These are phyloP conservation scores for Zanthoxylum bungeanum DNA, from an alignment of 345 rosid genomes.

Conservation along the genomic window DNA sequence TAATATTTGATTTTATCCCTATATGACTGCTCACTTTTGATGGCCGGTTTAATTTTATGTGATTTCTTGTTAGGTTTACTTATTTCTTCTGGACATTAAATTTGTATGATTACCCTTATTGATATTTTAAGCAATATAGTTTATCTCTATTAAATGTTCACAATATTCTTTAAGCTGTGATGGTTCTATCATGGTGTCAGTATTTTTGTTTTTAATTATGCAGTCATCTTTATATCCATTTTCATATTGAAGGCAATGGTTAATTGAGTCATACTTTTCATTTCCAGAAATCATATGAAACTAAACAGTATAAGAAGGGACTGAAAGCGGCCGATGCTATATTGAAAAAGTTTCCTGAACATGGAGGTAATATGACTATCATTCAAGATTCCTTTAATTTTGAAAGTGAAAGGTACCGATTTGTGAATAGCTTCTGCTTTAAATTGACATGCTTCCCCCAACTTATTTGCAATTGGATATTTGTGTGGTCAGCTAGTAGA, in stretches of 20 bases:
- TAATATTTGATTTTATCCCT: background rate
- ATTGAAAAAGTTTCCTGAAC: constrained; percentile 95
- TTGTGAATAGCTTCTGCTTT: background rate
- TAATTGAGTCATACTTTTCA: background rate
- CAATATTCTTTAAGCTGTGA: background rate
- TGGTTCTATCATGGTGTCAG: background rate
- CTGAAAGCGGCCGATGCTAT: constrained; percentile 98
- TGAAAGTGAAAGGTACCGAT: background rate
- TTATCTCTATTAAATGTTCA: background rate
- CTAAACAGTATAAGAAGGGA: constrained; percentile 97
- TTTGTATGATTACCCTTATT: background rate
- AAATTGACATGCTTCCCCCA: background rate
- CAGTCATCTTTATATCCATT: background rate
- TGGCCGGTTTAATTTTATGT: background rate
- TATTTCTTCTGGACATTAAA: background rate
- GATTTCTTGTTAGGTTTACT: background rate
- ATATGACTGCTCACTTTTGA: background rate
- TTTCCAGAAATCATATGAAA: constrained; percentile 95
- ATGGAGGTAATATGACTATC: constrained; percentile 68
- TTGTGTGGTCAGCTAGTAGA: background rate
- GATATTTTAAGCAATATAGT: background rate
- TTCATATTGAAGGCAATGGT: constrained; percentile 2
- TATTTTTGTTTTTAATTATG: background rate
- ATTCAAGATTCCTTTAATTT: too few species aligned
- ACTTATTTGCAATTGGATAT: background rate